These are phyloP conservation scores for Citeromyces hawaiiensis DNA, from an alignment of 1,139 yeast genomes.

Conservation along the genomic window DNA sequence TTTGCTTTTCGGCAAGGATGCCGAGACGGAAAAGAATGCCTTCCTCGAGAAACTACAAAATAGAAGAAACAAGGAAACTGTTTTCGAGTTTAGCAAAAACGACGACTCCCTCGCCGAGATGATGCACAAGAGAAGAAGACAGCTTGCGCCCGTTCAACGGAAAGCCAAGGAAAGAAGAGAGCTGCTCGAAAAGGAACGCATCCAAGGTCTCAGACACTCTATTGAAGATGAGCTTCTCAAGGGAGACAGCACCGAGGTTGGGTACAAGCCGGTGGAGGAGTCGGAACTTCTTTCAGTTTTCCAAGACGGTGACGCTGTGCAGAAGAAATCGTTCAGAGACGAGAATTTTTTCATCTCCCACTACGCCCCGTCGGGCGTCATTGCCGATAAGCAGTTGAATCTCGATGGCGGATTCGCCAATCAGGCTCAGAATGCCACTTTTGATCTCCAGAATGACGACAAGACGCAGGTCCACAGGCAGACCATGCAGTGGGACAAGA, in stretches of 20 bases:
- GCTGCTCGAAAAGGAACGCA: slow-evolving; percentile 58
- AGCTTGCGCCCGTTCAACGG: slow-evolving; percentile 72
- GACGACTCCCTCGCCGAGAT: slow-evolving; percentile 67
- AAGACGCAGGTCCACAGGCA: slow-evolving; percentile 46
- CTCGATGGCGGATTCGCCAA: slow-evolving; percentile 46
- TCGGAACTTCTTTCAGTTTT: slow-evolving; percentile 37
- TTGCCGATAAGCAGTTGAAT: slow-evolving; percentile 75
- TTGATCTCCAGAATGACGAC: slow-evolving; percentile 78
- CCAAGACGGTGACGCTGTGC: slow-evolving; percentile 47
- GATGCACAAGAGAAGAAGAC: slow-evolving; percentile 78
- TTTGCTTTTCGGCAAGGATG: slow-evolving; percentile 57
- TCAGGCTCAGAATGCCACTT: slow-evolving; percentile 74
- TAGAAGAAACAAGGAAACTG: slow-evolving; percentile 72
- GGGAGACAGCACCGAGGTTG: slow-evolving; percentile 38
- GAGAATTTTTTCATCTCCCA: slow-evolving; percentile 81
- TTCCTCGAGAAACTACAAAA: slow-evolving; percentile 61
- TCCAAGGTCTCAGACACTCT: slow-evolving; percentile 62
- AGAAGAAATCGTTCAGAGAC: slow-evolving; percentile 49
- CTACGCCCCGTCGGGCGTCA: slow-evolving; percentile 69
- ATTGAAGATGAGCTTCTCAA: slow-evolving; percentile 61
- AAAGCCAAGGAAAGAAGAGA: slow-evolving; percentile 62
- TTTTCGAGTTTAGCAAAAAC: slow-evolving; percentile 70
- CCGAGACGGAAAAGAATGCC: slow-evolving; percentile 61
- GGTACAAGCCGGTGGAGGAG: slow-evolving; percentile 34
- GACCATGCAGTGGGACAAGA: slow-evolving; percentile 81